Percentiles rank a stretch among this genome's conserved stretches.
Evolutionary conservation across 2,329 filamentous ascomycete genomes (phyloP).

Genomic region (Pseudogymnoascus sp.): DNA sequence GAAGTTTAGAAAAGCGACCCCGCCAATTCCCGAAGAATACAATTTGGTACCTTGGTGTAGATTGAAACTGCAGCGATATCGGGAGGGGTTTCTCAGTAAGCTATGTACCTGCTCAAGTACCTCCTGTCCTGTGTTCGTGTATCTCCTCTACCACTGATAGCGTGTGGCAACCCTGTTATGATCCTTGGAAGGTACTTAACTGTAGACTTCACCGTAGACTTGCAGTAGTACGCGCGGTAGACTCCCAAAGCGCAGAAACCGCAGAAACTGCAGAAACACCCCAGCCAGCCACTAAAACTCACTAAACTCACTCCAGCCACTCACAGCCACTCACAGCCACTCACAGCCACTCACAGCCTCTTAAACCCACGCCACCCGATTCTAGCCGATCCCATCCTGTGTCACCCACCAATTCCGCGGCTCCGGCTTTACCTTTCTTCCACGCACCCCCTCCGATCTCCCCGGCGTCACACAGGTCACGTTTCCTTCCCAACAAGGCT

Average conservation of each 20-base stretch:
- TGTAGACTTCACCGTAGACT: neutral
- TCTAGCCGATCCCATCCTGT: neutral
- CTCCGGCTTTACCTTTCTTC: neutral
- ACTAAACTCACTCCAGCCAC: neutral
- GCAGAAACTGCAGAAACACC: too few relatives aligned
- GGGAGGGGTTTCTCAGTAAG: neutral
- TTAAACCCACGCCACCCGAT: neutral
- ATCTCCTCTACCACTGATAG: neutral
- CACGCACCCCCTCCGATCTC: neutral
- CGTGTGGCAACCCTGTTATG: neutral
- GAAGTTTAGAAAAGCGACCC: neutral
- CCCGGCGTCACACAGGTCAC: neutral
- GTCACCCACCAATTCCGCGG: neutral
- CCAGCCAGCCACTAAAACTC: too few relatives aligned
- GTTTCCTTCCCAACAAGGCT: neutral
- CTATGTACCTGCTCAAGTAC: neutral
- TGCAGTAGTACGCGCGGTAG: neutral
- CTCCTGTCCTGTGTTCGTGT: neutral
- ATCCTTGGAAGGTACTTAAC: neutral
- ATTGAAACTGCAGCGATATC: neutral
- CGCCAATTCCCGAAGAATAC: neutral
- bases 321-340: neutral
- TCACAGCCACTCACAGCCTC: too few relatives aligned
- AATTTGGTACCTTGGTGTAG: neutral
- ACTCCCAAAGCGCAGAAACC: neutral